A percentile compares a stretch with the other conserved stretches of the same genome.
These are phyloP conservation scores for Ceratobasidium theobromae DNA, from an alignment of 1,284 basidiomycete species.

Conservation along the genomic window DNA sequence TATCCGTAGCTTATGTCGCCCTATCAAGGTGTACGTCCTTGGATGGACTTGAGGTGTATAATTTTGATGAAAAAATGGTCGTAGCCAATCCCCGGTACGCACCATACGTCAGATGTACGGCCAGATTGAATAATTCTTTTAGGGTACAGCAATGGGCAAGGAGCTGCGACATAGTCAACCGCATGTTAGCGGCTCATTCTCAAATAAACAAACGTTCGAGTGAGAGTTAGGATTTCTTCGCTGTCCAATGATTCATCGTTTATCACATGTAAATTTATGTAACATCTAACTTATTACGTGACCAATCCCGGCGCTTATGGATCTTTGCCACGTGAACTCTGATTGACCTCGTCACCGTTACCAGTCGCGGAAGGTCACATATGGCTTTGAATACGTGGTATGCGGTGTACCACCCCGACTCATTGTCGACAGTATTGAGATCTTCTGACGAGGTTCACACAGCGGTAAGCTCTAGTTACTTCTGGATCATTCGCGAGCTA, in stretches of 20 bases:
- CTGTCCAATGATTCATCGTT: not conserved
- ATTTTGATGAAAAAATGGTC: constrained; percentile 36
- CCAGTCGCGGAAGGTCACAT: not conserved
- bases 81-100: constrained; percentile 15
- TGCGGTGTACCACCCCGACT: not conserved
- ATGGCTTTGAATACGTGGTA: constrained; percentile 2
- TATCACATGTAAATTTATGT: too few species aligned
- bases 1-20: constrained; percentile 41
- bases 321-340: too few species aligned
- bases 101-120: not conserved
- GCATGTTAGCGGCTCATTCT: not conserved
- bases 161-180: not conserved
- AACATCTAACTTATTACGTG: too few species aligned
- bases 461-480: not conserved
- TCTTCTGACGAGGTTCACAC: not conserved
- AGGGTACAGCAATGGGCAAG: constrained; percentile 9
- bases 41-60: constrained; percentile 40
- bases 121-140: not conserved
- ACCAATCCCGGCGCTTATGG: too few species aligned
- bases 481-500: not conserved
- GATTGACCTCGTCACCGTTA: too few species aligned
- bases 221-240: too few species aligned
- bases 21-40: constrained; percentile 41
- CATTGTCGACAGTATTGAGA: not conserved
- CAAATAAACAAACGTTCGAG: too few species aligned